phyloP scores from a whole-genome alignment of 1,284 basidiomycete genomes.

The Ceratorhiza oryzae-sativae region DNA sequence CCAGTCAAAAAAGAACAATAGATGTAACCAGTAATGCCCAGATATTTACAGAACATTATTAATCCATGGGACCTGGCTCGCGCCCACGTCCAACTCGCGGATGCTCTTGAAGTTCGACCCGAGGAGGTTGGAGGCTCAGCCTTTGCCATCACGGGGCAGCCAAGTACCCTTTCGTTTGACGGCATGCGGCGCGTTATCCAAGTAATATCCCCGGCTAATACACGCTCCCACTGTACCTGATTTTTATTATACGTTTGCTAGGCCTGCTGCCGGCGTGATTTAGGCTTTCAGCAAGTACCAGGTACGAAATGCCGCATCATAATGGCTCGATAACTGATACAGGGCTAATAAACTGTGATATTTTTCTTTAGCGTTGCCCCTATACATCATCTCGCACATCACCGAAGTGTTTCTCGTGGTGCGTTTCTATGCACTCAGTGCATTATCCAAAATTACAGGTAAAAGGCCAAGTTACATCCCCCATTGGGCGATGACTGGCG shows the following conservation, averaged over 20 bases:
- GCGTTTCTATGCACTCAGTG: background rate
- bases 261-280: constrained; percentile 9
- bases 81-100: constrained; percentile 12
- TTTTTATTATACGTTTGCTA: background rate
- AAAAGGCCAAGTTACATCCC: constrained; percentile 1
- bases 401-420: background rate
- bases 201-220: background rate
- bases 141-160: constrained; percentile 13
- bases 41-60: constrained; percentile 21
- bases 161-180: constrained; percentile 9
- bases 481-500: constrained; percentile 11
- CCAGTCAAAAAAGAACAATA: background rate
- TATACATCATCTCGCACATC: constrained; percentile 13
- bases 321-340: too few species aligned
- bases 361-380: background rate
- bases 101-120: constrained; percentile 6
- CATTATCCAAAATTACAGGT: background rate
- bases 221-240: background rate
- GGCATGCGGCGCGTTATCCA: constrained; percentile 12
- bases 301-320: background rate
- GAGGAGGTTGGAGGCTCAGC: constrained; percentile 4
- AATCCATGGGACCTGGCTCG: constrained; percentile 31
- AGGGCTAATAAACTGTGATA: background rate
- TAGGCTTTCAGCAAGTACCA: constrained; percentile 8
- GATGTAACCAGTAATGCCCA: background rate